Evolutionary conservation across 805 yeast species (phyloP).

Genomic region (Candida ipomoeae): DNA sequence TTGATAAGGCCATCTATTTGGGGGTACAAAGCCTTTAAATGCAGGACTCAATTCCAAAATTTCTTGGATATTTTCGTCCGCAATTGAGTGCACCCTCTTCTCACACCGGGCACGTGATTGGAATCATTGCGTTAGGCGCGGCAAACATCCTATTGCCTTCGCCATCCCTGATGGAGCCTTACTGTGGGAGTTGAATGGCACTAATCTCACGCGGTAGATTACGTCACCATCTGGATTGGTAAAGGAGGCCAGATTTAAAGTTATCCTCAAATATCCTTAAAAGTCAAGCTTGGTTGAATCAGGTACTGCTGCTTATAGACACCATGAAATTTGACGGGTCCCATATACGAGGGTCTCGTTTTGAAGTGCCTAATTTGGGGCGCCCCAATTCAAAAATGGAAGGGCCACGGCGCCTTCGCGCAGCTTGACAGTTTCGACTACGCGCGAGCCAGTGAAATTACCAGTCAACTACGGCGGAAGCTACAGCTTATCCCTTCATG

Average conservation of each 20-base stretch:
- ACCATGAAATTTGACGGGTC: too few species aligned
- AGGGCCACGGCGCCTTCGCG: not conserved
- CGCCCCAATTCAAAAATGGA: not conserved
- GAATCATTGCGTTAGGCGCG: not conserved
- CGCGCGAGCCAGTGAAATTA: not conserved
- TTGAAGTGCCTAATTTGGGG: not conserved
- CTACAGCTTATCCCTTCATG: not conserved
- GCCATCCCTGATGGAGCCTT: constrained; percentile 1
- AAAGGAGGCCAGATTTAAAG: not conserved
- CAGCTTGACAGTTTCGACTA: not conserved
- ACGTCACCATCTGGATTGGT: not conserved
- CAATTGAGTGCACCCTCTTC: not conserved
- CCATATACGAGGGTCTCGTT: too few species aligned
- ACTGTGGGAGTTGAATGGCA: not conserved
- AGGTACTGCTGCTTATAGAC: too few species aligned
- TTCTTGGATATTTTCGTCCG: not conserved
- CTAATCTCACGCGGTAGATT: not conserved
- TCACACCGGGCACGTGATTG: not conserved
- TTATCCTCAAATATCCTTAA: not conserved
- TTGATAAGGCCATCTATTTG: not conserved
- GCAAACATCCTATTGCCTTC: not conserved
- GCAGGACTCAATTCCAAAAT: not conserved
- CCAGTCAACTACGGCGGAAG: not conserved
- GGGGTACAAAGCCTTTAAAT: not conserved
- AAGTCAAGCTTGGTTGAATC: not conserved